Evolutionary conservation across 768 basidiomycete genomes (phyloP), one percentile per base, ranked within the genome.

Genomic region (Suillus plorans): DNA sequence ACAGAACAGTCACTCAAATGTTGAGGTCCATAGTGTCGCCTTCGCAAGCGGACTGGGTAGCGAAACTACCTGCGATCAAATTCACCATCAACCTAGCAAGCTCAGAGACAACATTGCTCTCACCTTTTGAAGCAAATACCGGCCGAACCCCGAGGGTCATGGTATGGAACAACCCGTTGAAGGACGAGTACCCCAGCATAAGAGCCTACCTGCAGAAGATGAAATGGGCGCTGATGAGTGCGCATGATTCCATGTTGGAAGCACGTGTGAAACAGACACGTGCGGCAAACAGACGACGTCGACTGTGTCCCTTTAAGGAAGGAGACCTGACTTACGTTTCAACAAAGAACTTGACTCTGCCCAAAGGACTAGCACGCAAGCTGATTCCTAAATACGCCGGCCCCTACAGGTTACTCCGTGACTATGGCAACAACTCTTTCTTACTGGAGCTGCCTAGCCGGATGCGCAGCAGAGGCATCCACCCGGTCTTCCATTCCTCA

Each of bases 11-110:
- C 13, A 25, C 25, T 3, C 55, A 56, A 12, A 31, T 56, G 31
- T 2, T 56, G 7, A 8, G 55, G 5, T 16, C 55, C 1, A 10
- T n/a, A 16, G n/a, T 56, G 4, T 6, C 31, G 12, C 55, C 61
- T 10, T 57, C 71, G 45, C 74, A 76, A 59, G 69, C 69, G 22
- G 70, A 74, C 58, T 80, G 77, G 78, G 72, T 68, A 2, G 1
- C 31, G 0, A 61, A 64, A 42, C 55, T 79, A 14, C 72, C 77
- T 5, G 70, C 63, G 12, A 75, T 78, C 22, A 77, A 80, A 61
- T 80, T 80, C 68, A 77, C 79, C 0, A 68, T 81, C 10, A 81
- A 81, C 61, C 56, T 55, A 1, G 75, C 79, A 0, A 57, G 71
- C 0, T 77, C 80, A 0, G 72, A 74, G 10, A 72, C 72, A 0